Conservation (phyloP, 345 rosid genomes). For the Murraya paniculata region DNA sequence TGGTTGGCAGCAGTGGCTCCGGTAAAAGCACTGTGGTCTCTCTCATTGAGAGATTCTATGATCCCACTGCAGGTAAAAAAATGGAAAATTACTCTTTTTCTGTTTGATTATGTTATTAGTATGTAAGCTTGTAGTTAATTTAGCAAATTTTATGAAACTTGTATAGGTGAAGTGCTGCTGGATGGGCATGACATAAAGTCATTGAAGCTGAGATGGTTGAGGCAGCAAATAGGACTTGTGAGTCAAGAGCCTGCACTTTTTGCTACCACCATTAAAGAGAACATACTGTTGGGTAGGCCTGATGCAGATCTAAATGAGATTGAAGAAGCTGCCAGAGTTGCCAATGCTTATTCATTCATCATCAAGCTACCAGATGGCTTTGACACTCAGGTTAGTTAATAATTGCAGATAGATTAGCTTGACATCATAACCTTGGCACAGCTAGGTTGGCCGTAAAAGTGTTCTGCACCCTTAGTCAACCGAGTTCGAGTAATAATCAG, state of each 20-base stretch:
- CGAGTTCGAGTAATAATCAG: too few relatives aligned
- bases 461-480: too few relatives aligned
- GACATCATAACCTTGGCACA: neutral
- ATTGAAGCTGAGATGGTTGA: slow-evolving; percentile 79
- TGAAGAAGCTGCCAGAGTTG: slow-evolving; percentile 96
- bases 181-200: slow-evolving; percentile 89
- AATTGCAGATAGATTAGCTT: neutral
- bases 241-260: slow-evolving; percentile 97
- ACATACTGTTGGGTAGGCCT: slow-evolving; percentile 88
- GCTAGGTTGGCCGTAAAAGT: too few relatives aligned
- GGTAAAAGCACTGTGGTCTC: slow-evolving; percentile 98
- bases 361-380: slow-evolving; percentile 88
- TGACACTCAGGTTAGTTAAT: slow-evolving; percentile 75
- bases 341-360: slow-evolving; percentile 94
- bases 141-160: neutral
- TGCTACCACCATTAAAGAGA: slow-evolving; percentile 92
- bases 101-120: slow-evolving; percentile 13
- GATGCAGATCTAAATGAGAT: slow-evolving; percentile 74
- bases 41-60: slow-evolving; percentile 92
- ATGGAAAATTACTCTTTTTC: slow-evolving; percentile 9
- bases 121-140: neutral
- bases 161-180: slow-evolving; percentile 78
- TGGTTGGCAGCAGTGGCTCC: slow-evolving; percentile 98
- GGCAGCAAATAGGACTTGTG: slow-evolving; percentile 96
- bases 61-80: slow-evolving; percentile 74